Conservation (phyloP, 1,139 yeast species). For the Debaryomyces subglobosus region DNA sequence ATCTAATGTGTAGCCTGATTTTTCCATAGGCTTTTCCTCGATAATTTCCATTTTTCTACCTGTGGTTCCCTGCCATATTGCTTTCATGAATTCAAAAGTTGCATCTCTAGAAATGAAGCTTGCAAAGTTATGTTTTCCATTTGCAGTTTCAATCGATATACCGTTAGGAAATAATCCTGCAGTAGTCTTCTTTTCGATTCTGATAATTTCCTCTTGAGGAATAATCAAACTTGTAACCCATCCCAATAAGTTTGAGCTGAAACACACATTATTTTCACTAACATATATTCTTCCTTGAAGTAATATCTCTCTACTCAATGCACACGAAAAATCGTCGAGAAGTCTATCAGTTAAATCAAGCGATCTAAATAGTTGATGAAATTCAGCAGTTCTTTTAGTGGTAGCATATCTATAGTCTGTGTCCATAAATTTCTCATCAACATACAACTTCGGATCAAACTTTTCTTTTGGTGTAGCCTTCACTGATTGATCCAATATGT, state of each 20-base stretch:
- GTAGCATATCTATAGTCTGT: constrained; percentile 59
- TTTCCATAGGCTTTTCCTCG: constrained; percentile 7
- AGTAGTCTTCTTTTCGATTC: constrained; percentile 78
- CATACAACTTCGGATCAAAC: constrained; percentile 39
- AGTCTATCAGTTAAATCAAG: constrained; percentile 72
- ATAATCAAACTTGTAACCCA: constrained; percentile 87
- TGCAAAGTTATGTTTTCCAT: constrained; percentile 76
- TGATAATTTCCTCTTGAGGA: constrained; percentile 69
- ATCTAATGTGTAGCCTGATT: constrained; percentile 14
- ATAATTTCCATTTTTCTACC: constrained; percentile 23
- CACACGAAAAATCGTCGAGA: constrained; percentile 87
- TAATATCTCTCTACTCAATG: constrained; percentile 82
- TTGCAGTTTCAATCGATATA: constrained; percentile 70
- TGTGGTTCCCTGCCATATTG: constrained; percentile 52
- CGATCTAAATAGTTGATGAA: constrained; percentile 73
- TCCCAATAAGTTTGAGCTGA: constrained; percentile 88
- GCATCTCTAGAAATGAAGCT: constrained; percentile 83
- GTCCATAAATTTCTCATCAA: constrained; percentile 39
- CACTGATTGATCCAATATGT: constrained; percentile 23
- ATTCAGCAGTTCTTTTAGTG: constrained; percentile 71
- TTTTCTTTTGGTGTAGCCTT: constrained; percentile 23
- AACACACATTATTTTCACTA: constrained; percentile 79
- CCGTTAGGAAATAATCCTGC: constrained; percentile 95
- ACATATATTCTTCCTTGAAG: constrained; percentile 91
- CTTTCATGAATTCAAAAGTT: constrained; percentile 68